These are phyloP conservation scores for Penicillium subrubescens DNA, from an alignment of 495 filamentous ascomycete species.

Conservation along the genomic window DNA sequence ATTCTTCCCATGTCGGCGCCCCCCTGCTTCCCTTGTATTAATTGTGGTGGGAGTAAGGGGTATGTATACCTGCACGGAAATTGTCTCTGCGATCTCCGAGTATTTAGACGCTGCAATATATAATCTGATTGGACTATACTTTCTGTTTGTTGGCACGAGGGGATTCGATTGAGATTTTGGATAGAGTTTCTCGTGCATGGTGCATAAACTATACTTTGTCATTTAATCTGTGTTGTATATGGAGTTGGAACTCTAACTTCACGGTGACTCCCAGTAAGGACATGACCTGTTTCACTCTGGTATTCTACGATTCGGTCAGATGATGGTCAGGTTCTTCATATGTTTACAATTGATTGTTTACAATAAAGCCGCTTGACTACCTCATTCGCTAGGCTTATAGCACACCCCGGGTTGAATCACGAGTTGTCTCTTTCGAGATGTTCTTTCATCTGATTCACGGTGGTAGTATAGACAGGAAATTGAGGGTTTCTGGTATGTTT, in stretches of 20 bases:
- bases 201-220: background rate
- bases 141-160: background rate
- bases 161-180: background rate
- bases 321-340: background rate
- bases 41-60: constrained; percentile 7
- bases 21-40: constrained; percentile 13
- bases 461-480: too few species aligned
- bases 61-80: too few species aligned
- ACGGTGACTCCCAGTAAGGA: background rate
- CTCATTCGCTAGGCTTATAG: too few species aligned
- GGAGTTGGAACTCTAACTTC: background rate
- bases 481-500: too few species aligned
- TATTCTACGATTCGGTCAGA: background rate
- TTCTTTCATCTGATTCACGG: too few species aligned
- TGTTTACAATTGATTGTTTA: background rate
- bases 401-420: too few species aligned
- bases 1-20: background rate
- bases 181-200: background rate
- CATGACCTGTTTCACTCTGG: background rate
- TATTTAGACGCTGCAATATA: constrained; percentile 3
- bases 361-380: too few species aligned
- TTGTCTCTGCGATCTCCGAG: constrained; percentile 8
- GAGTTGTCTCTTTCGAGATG: too few species aligned
- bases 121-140: background rate
- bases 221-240: background rate